A percentile compares a stretch with the other conserved stretches of the same genome.
Conservation (phyloP, 345 rosid genomes). For the Aquilaria yunnanensis region DNA sequence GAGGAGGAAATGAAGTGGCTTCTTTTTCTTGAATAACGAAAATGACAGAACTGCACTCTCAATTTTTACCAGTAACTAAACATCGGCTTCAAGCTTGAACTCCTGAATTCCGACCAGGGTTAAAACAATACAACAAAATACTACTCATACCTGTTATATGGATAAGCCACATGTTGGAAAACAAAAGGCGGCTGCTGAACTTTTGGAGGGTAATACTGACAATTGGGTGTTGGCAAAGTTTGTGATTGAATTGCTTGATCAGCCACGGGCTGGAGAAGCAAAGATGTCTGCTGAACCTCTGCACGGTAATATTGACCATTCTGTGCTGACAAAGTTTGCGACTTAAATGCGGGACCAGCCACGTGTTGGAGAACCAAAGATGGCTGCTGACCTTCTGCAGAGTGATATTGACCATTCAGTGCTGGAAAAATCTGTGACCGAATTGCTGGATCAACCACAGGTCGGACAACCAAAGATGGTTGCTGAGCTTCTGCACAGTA, state of each 20-base stretch:
- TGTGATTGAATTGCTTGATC: too few relatives aligned
- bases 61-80: too few relatives aligned
- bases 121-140: not conserved
- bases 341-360: too few relatives aligned
- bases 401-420: slow-evolving; percentile 4
- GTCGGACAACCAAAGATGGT: slow-evolving; percentile 1
- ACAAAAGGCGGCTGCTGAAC: not conserved
- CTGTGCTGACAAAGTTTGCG: too few relatives aligned
- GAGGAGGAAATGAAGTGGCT: too few relatives aligned
- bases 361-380: slow-evolving; percentile 5
- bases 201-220: not conserved
- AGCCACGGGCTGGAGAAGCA: not conserved
- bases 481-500: slow-evolving; percentile 22
- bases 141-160: slow-evolving; percentile 7
- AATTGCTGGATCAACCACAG: slow-evolving; percentile 14
- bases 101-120: not conserved
- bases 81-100: not conserved
- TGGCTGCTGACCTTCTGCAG: slow-evolving; percentile 21
- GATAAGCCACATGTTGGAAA: not conserved
- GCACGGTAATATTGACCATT: slow-evolving; percentile 1
- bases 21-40: too few relatives aligned
- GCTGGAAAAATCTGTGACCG: slow-evolving; percentile 13
- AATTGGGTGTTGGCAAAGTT: too few relatives aligned
- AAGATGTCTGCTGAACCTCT: slow-evolving; percentile 24
- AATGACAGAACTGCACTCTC: too few relatives aligned